These are phyloP conservation scores for Dimargaris cristalligena DNA, from an alignment of 192 early-diverging fungal species.

Conservation along the genomic window DNA sequence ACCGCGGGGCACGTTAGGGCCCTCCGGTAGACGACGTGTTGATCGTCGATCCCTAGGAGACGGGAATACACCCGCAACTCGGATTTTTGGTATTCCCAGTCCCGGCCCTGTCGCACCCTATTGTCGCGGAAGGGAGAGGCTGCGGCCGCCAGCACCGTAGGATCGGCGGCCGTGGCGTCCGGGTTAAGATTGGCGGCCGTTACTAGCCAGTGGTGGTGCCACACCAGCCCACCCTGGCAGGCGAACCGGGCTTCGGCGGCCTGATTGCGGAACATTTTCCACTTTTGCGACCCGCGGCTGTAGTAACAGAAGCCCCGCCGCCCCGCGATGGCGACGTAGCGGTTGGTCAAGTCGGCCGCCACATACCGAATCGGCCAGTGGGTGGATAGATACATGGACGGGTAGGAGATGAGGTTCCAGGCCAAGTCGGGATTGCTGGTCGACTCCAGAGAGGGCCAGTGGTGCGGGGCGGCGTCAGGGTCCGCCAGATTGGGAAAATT, in stretches of 20 bases:
- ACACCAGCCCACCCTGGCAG: conserved; percentile 23
- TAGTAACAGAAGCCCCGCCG: conserved; percentile 67
- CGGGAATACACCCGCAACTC: conserved; percentile 5
- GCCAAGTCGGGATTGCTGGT: conserved; percentile 1
- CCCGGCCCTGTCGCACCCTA: too few species aligned
- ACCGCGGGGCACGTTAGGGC: neutral
- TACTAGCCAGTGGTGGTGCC: conserved; percentile 22
- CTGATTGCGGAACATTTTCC: conserved; percentile 87
- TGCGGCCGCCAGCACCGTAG: too few species aligned
- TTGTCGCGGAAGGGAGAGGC: neutral
- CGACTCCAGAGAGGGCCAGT: neutral
- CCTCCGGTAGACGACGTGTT: neutral
- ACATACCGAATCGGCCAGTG: conserved; percentile 30
- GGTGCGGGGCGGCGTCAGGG: neutral
- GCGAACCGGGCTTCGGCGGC: conserved; percentile 23
- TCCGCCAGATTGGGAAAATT: neutral
- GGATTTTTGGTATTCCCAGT: neutral
- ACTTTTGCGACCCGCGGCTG: conserved; percentile 46
- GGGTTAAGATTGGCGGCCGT: conserved; percentile 13
- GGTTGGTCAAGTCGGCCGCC: conserved; percentile 46
- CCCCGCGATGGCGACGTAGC: conserved; percentile 72
- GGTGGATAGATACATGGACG: neutral
- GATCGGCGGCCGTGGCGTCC: neutral
- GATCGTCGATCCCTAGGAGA: neutral
- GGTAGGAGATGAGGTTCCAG: conserved; percentile 1